Percentiles rank a stretch among this genome's conserved stretches.
Evolutionary conservation across 2,329 filamentous ascomycete species (phyloP).

Genomic region (Thelonectria olida): DNA sequence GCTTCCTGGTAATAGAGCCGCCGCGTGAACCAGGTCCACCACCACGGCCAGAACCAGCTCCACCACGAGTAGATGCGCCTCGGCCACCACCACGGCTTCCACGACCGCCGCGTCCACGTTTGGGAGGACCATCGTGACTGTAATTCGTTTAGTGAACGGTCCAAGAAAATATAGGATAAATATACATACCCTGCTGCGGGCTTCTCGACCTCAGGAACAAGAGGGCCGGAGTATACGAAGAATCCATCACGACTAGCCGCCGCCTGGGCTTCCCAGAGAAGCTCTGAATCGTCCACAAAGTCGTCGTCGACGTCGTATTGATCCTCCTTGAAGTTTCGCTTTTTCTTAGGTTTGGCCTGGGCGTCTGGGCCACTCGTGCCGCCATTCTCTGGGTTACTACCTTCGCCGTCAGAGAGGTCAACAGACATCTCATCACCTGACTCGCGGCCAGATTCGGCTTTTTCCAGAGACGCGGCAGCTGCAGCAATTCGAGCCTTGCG

Average conservation of each 20-base stretch:
- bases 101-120: constrained; percentile 68
- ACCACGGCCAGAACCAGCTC: constrained; percentile 54
- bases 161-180: background rate
- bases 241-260: constrained; percentile 95
- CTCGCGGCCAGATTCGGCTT: constrained; percentile 73
- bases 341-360: constrained; percentile 76
- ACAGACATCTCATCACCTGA: constrained; percentile 86
- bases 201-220: constrained; percentile 89
- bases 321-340: constrained; percentile 82
- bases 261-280: constrained; percentile 95
- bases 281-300: constrained; percentile 91
- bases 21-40: constrained; percentile 77
- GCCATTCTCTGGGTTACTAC: constrained; percentile 89
- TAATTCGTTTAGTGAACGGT: constrained; percentile 45
- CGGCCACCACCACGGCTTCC: constrained; percentile 65
- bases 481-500: constrained; percentile 88
- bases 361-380: constrained; percentile 68
- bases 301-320: constrained; percentile 86
- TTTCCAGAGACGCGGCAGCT: constrained; percentile 85
- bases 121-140: constrained; percentile 78
- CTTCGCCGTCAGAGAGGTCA: constrained; percentile 77
- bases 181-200: constrained; percentile 61
- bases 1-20: constrained; percentile 79
- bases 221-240: constrained; percentile 94
- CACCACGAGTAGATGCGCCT: constrained; percentile 70